Evolutionary conservation across 139 green algal genomes (phyloP).

Genomic region (Desmodesmus armatus): DNA sequence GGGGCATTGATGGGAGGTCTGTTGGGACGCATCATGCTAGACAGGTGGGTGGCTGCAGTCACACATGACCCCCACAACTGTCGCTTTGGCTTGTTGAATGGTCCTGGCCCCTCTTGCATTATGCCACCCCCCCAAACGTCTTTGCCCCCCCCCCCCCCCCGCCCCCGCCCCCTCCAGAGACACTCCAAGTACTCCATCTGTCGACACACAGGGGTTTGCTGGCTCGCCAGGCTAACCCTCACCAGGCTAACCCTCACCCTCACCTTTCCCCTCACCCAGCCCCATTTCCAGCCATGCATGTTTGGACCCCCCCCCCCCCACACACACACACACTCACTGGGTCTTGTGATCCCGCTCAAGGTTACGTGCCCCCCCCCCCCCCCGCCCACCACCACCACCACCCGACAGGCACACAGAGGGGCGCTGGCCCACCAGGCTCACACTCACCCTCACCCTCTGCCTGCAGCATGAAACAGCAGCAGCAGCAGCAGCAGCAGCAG

Average conservation of each 20-base stretch:
- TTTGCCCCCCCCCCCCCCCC: too few species aligned
- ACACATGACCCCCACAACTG: too few species aligned
- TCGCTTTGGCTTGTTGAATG: too few species aligned
- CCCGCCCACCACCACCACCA: neutral
- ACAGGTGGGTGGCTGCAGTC: slow-evolving; percentile 47
- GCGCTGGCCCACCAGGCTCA: slow-evolving; percentile 24
- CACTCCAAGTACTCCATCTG: neutral
- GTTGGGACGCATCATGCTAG: slow-evolving; percentile 46
- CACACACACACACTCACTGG: neutral
- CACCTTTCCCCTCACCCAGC: neutral
- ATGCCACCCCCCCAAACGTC: too few species aligned
- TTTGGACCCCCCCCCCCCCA: neutral
- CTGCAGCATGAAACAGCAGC: neutral
- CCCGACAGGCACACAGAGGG: slow-evolving; percentile 27
- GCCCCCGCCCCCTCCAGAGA: too few species aligned
- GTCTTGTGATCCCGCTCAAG: neutral
- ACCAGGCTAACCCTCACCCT: neutral
- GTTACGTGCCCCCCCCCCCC: neutral
- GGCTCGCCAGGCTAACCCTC: neutral
- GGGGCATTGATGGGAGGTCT: neutral
- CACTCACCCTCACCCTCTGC: neutral
- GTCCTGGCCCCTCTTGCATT: too few species aligned
- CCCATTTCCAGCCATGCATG: neutral
- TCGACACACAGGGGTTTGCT: neutral
- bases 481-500: neutral